Evolutionary conservation across 2,329 filamentous ascomycete species (phyloP).

Genomic region (Ceratocystis cacaofunesta): DNA sequence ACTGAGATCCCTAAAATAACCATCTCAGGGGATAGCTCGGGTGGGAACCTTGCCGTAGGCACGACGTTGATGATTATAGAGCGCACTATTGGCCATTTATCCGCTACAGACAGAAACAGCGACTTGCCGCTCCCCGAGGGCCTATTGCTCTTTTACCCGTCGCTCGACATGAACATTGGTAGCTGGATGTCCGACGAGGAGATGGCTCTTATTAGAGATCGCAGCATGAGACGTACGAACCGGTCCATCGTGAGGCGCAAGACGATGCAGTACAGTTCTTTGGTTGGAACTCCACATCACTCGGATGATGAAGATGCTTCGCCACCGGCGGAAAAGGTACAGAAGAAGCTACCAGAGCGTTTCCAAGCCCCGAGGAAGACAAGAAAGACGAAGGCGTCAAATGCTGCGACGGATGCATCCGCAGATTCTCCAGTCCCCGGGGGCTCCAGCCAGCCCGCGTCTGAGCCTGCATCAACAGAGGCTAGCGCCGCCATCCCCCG

Average conservation of each 20-base stretch:
- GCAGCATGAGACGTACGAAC: conserved; percentile 63
- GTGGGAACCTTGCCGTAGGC: conserved; percentile 41
- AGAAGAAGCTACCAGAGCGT: conserved; percentile 5
- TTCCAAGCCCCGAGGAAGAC: neutral
- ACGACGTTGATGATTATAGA: conserved; percentile 84
- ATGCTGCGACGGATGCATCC: neutral
- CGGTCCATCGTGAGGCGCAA: conserved; percentile 66
- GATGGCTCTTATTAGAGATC: conserved; percentile 82
- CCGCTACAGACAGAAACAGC: conserved; percentile 25
- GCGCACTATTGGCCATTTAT: conserved; percentile 33
- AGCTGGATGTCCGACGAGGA: conserved; percentile 99
- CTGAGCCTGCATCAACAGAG: neutral
- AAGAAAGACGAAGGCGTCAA: conserved; percentile 17
- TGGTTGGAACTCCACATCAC: conserved; percentile 69
- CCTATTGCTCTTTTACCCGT: conserved; percentile 74
- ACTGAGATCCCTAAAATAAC: conserved; percentile 28
- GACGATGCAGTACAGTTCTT: conserved; percentile 71
- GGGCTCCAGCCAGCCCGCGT: neutral
- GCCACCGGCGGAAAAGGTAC: neutral
- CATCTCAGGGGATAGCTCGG: conserved; percentile 35
- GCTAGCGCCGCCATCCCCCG: neutral
- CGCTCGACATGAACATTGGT: conserved; percentile 89
- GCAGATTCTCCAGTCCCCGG: neutral
- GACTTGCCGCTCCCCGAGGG: conserved; percentile 63
- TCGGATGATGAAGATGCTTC: conserved; percentile 55